These are phyloP conservation scores for Pseudocercospora ulei DNA, from an alignment of 2,329 filamentous ascomycete genomes.

Conservation along the genomic window DNA sequence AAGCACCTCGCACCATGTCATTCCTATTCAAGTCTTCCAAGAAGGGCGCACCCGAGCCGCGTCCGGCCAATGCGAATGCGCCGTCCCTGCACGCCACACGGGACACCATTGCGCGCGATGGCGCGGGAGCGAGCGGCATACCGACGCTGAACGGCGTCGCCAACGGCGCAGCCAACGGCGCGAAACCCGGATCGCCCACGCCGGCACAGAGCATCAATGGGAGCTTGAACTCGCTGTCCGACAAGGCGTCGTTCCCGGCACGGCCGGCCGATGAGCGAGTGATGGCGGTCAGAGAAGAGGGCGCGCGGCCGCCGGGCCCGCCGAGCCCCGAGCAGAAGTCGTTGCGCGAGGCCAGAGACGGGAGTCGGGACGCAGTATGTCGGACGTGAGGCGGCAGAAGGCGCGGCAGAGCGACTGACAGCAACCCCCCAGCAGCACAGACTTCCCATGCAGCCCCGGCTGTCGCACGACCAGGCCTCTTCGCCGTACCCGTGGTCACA, in stretches of 20 bases:
- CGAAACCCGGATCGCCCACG: constrained; percentile 40
- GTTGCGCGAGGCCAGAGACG: constrained; percentile 23
- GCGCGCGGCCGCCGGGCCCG: constrained; percentile 22
- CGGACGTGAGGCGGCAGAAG: background rate
- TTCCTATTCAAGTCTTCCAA: constrained; percentile 46
- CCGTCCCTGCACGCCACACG: constrained; percentile 45
- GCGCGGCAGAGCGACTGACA: constrained; percentile 1
- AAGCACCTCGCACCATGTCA: constrained; percentile 35
- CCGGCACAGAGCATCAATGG: constrained; percentile 61
- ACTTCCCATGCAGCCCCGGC: constrained; percentile 30
- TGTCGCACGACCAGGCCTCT: constrained; percentile 49
- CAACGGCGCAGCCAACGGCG: constrained; percentile 6
- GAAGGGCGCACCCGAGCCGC: constrained; percentile 26
- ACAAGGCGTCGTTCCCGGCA: constrained; percentile 10
- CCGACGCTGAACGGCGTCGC: constrained; percentile 41
- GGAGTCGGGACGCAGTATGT: constrained; percentile 26
- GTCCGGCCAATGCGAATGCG: constrained; percentile 18
- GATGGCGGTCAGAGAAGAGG: constrained; percentile 15
- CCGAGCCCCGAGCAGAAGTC: constrained; percentile 25
- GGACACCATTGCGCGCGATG: constrained; percentile 49
- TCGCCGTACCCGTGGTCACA: constrained; percentile 96
- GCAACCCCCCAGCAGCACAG: constrained; percentile 38
- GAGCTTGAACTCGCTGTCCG: constrained; percentile 28
- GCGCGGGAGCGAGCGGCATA: constrained; percentile 34
- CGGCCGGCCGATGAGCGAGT: constrained; percentile 19